Conservation (phyloP, 148 eudicot genomes). For the Vaccinium myrtillus region DNA sequence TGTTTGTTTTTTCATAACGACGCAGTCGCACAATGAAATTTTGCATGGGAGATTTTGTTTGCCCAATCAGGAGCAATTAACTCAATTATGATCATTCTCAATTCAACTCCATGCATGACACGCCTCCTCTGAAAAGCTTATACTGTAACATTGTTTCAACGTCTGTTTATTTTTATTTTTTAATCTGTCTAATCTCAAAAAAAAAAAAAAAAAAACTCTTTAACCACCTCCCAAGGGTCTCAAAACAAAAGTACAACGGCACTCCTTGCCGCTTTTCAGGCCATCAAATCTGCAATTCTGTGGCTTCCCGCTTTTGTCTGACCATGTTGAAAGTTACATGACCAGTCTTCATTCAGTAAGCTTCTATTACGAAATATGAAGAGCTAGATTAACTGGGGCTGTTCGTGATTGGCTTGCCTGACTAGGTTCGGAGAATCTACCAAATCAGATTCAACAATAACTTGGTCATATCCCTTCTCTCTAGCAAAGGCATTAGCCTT, state of each 20-base stretch:
- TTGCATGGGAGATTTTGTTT: too few species aligned
- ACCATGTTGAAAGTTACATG: not conserved
- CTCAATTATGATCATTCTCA: not conserved
- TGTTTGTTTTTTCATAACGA: not conserved
- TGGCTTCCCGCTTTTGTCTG: not conserved
- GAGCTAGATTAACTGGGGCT: not conserved
- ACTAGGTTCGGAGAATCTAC: not conserved
- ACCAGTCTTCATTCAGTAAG: not conserved
- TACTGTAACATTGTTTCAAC: not conserved
- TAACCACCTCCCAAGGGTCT: not conserved
- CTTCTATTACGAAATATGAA: not conserved
- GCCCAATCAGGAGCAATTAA: not conserved
- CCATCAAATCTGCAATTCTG: not conserved
- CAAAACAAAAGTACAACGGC: not conserved
- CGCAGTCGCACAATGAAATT: not conserved
- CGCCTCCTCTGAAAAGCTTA: not conserved
- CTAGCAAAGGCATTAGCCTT: not conserved
- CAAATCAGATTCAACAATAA: not conserved
- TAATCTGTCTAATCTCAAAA: not conserved
- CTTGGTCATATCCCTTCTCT: not conserved
- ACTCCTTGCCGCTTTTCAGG: not conserved
- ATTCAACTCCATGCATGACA: not conserved
- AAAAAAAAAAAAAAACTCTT: too few species aligned
- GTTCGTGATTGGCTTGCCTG: not conserved
- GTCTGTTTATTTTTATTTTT: too few species aligned